Conservation (phyloP, 495 filamentous ascomycete genomes). For the Lophiostoma macrostomum region DNA sequence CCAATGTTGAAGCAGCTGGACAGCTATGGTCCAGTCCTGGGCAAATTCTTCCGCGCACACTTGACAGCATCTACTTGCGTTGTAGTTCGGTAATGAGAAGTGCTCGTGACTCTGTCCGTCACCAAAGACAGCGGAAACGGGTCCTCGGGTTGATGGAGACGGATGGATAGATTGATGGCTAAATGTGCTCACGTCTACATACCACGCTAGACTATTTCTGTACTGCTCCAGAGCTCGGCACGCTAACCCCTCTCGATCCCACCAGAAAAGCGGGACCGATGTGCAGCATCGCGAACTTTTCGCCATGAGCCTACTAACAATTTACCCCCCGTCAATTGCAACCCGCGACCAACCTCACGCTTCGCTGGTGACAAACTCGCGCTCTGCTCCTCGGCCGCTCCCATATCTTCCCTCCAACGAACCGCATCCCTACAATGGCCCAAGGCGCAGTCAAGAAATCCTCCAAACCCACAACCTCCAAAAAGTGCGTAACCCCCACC, state of each 20-base stretch:
- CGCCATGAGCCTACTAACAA: slow-evolving; percentile 1
- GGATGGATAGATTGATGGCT: slow-evolving; percentile 8
- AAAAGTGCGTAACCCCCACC: slow-evolving; percentile 15
- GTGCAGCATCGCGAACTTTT: slow-evolving; percentile 20
- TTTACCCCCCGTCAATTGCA: slow-evolving; percentile 1
- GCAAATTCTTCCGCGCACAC: slow-evolving; percentile 22
- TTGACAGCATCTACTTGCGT: not conserved
- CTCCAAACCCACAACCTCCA: slow-evolving; percentile 26
- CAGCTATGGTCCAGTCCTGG: no score
- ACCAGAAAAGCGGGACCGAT: not conserved
- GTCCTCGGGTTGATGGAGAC: slow-evolving; percentile 15
- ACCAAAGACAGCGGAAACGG: slow-evolving; percentile 8
- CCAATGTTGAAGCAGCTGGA: no score
- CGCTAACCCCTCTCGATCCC: no score
- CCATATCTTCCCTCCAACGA: not conserved
- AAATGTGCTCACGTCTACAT: not conserved
- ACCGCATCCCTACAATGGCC: slow-evolving; percentile 30
- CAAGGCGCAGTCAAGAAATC: slow-evolving; percentile 38
- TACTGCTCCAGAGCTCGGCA: no score
- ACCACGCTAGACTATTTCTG: no score
- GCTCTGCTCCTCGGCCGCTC: no score
- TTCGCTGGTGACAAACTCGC: no score
- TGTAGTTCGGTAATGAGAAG: not conserved
- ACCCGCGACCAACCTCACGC: not conserved
- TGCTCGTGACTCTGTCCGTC: not conserved